Conservation (phyloP, 192 early-diverging fungal species). For the Linnemannia hyalina region DNA sequence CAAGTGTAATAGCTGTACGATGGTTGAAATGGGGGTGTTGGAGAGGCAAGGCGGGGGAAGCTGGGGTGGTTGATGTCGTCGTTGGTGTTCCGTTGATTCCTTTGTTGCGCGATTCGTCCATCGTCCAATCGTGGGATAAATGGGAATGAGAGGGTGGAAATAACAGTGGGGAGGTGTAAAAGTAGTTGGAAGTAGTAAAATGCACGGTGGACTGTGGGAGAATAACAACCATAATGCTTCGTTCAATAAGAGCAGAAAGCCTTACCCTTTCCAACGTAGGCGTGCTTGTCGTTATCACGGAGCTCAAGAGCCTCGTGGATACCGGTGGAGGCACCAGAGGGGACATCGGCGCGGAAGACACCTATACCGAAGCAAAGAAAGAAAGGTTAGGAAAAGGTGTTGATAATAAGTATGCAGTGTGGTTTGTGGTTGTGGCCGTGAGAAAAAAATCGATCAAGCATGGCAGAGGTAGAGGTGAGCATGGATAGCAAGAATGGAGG, state of each 20-base stretch:
- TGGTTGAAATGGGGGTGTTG: background rate
- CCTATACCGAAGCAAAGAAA: conserved; percentile 42
- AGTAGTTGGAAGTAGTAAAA: background rate
- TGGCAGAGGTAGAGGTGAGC: background rate
- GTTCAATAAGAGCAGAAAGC: background rate
- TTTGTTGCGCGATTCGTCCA: background rate
- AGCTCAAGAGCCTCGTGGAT: conserved; percentile 99
- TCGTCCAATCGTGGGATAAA: conserved; percentile 7
- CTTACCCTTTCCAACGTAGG: conserved; percentile 96
- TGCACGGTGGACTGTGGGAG: background rate
- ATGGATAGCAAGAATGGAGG: background rate
- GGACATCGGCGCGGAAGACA: conserved; percentile 96
- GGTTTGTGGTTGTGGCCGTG: background rate
- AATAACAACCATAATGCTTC: background rate
- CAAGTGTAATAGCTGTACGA: background rate
- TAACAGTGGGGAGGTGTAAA: background rate
- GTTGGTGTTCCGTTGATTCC: background rate
- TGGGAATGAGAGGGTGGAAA: background rate
- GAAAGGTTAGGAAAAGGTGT: background rate
- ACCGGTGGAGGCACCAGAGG: conserved; percentile 98
- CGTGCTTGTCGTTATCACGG: conserved; percentile 87
- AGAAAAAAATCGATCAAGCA: background rate
- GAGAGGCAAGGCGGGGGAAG: background rate
- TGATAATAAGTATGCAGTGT: background rate
- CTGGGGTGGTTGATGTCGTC: background rate